Evolutionary conservation across 805 yeast genomes (phyloP).

Genomic region (Yamadazyma akitaensis): DNA sequence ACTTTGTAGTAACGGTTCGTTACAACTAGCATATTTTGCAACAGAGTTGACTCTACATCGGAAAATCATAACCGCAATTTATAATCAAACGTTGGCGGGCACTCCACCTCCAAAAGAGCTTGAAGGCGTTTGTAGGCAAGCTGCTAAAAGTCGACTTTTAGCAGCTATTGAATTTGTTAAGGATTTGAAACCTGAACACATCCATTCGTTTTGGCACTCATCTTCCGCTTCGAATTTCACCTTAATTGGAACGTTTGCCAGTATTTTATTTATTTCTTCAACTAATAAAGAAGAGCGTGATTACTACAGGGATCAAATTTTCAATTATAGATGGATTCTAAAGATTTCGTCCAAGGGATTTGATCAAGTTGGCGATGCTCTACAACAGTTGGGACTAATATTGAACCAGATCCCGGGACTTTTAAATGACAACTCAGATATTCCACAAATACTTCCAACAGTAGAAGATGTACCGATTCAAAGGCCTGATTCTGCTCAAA

Average conservation of each 20-base stretch:
- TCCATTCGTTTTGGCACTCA: conserved; percentile 88
- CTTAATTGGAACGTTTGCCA: conserved; percentile 83
- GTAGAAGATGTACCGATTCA: conserved; percentile 21
- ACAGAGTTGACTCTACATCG: conserved; percentile 86
- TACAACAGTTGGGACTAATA: conserved; percentile 67
- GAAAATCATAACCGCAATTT: conserved; percentile 58
- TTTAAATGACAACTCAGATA: conserved; percentile 35
- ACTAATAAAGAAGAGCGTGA: conserved; percentile 57
- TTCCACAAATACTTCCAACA: conserved; percentile 36
- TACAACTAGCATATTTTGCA: conserved; percentile 84
- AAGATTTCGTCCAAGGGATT: conserved; percentile 74
- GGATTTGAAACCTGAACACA: conserved; percentile 74
- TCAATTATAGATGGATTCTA: conserved; percentile 73
- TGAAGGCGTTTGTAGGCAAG: conserved; percentile 66
- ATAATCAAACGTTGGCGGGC: conserved; percentile 32
- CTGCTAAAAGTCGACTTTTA: conserved; percentile 75
- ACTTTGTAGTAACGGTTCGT: conserved; percentile 69
- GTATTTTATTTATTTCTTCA: conserved; percentile 70
- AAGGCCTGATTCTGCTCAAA: conserved; percentile 15
- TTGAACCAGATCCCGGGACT: conserved; percentile 74
- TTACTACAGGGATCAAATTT: conserved; percentile 63
- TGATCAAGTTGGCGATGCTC: conserved; percentile 73
- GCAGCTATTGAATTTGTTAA: conserved; percentile 81
- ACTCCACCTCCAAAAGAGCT: conserved; percentile 34
- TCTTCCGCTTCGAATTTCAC: conserved; percentile 76